Evolutionary conservation across 441 rosid genomes (phyloP), one percentile per base, ranked within the genome.

Genomic region (Gossypium davidsonii): DNA sequence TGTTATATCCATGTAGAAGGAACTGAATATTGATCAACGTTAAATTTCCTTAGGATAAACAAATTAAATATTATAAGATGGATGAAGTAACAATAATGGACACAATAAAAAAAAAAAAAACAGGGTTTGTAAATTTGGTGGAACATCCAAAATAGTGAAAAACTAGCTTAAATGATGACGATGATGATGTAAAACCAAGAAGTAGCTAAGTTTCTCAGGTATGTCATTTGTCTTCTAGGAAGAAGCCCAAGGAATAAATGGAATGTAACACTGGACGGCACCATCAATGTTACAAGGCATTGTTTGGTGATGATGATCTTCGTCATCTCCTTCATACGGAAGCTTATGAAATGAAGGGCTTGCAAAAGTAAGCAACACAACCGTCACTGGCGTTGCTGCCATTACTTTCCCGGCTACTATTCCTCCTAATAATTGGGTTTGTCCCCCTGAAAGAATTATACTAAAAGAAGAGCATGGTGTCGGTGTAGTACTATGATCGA

Each of bases 381-480:
- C 83, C 59, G 74, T 55, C 61, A 86, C 86, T 12, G 31, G 64
- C 18, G 77, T 67, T 3, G 81, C 86, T 3, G 86, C 88, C 68
- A 77, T 57, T 67, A 86, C 76, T 66, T 80, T 83, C 1, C 88
- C 90, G 0, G 74, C 84, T 0, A 86, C 77, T 2, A 78, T 68
- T 1, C 90, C 90, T 21, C 90, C 88, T 6, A 84, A 79, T 10
- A 86, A 74, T 56, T 84, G 86, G 21, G 85, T 86, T 37, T 81
- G 90, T 8, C 67, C 66, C 8, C 82, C 88, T 10, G 83, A 71
- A 20, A 86, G 78, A 23, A 83, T 76, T 21, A 86, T 69, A 7
- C 81, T 79, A 69, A 86, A 86, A 56, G 68, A 67, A 2, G 73
- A 42, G 0, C 57, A 70, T 44, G 66, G 2, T 6, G 70, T 5